Evolutionary conservation across 805 yeast genomes (phyloP), one percentile per base, ranked within the genome.

Genomic region (Nakazawaea ernobii): DNA sequence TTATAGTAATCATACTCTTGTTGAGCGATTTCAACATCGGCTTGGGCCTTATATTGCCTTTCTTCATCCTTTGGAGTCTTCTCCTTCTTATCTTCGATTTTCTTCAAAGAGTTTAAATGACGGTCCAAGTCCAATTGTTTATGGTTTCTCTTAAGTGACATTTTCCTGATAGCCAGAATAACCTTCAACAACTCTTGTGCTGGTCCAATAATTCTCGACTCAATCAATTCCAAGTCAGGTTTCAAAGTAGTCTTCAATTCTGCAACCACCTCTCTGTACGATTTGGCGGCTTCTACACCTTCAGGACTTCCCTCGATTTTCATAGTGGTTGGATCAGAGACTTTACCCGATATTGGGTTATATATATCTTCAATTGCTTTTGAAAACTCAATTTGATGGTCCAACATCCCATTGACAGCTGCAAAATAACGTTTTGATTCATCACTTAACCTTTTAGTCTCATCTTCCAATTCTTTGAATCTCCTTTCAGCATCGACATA

Each of bases 1-100:
- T 94, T 95, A 71, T 86, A 94, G 70, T 92, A 94, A 63, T 92
- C 95, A 67, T 80, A 94, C 66, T 94, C 99, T 67, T 94, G 96
- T 61, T 86, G 91, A 4, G 99, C 97, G 56, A 88, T 77, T 56
- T 84, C 88, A 52, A 88, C 80, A 48, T 88, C 95, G 27, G 91
- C 92, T 66, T 94, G 96, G 7, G 91, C 90, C 59, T 78, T 79
- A 74, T 88, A 94, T 74, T 88, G 68, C 61, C 73, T 84, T 69
- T 94, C 96, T 67, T 94, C 99, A 60, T 89, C 97, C 68, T 91
- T 94, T 36, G 85, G 77, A 3, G 85, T 81, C 53, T 82, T 80
- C 57, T 92, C 96, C 61, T 86, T 83, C 71, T 90, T 92, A 41
- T 75, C 82, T 60, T 87, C 94, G 53, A 77, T 74, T 67, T 87